phyloP scores from a whole-genome alignment of 768 basidiomycete species.

The Boletus reticulatus region DNA sequence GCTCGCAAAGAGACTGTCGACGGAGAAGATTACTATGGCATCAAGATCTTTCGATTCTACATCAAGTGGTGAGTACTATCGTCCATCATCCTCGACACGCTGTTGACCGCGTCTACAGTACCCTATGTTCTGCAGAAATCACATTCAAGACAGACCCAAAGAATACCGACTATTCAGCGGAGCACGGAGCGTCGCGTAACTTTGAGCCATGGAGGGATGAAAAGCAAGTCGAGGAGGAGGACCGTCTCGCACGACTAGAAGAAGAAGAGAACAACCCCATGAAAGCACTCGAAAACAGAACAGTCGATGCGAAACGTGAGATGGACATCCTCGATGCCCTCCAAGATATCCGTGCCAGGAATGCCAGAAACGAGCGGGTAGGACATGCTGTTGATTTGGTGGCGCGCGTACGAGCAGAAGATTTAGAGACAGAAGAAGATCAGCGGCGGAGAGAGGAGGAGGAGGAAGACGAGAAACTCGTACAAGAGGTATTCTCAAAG shows the following conservation, averaged over 20 bases:
- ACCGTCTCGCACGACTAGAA: conserved; percentile 80
- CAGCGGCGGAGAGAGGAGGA: conserved; percentile 66
- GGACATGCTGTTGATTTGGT: conserved; percentile 72
- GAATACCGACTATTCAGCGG: conserved; percentile 90
- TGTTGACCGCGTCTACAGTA: conserved; percentile 47
- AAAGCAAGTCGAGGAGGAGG: conserved; percentile 72
- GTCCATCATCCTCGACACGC: neutral
- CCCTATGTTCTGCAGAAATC: conserved; percentile 95
- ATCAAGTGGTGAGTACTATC: conserved; percentile 71
- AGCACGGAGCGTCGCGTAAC: conserved; percentile 96
- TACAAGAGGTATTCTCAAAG: conserved; percentile 86
- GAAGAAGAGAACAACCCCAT: conserved; percentile 97
- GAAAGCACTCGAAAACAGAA: conserved; percentile 93
- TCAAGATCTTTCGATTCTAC: conserved; percentile 94
- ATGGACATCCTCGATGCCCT: conserved; percentile 98
- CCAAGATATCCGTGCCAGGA: conserved; percentile 85
- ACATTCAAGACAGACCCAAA: conserved; percentile 99
- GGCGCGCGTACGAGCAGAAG: conserved; percentile 60
- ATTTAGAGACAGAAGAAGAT: conserved; percentile 77
- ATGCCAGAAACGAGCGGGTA: conserved; percentile 84
- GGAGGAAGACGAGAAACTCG: conserved; percentile 89
- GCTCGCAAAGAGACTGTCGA: conserved; percentile 98
- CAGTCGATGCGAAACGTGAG: conserved; percentile 89
- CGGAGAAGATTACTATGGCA: conserved; percentile 96
- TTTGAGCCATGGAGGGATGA: conserved; percentile 98